Percentiles rank a stretch among this genome's conserved stretches.
Evolutionary conservation across 805 yeast species (phyloP).

Genomic region (Maudiozyma bulderi): DNA sequence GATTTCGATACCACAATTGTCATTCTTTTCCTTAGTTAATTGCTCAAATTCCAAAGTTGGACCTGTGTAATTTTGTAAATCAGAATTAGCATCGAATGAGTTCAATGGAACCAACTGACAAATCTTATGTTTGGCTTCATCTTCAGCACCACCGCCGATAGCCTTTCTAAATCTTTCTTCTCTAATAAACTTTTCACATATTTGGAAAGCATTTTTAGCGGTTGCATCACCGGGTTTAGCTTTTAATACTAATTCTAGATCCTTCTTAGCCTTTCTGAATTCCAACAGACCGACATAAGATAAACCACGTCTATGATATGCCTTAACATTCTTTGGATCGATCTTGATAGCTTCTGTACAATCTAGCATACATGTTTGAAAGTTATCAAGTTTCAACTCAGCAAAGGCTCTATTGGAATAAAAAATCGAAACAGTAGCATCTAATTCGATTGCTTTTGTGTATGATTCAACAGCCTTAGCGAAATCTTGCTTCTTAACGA

Average conservation of each 20-base stretch:
- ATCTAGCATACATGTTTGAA: constrained; percentile 77
- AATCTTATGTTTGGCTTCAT: constrained; percentile 13
- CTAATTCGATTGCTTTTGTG: constrained; percentile 62
- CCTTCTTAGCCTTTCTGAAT: constrained; percentile 63
- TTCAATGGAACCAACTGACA: constrained; percentile 21
- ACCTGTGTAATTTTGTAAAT: constrained; percentile 24
- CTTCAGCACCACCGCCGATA: constrained; percentile 60
- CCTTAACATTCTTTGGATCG: constrained; percentile 63
- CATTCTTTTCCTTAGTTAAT: constrained; percentile 19
- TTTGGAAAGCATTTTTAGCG: constrained; percentile 53
- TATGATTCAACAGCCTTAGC: constrained; percentile 60
- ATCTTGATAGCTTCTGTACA: constrained; percentile 60
- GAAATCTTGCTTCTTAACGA: constrained; percentile 55
- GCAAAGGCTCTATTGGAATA: constrained; percentile 88
- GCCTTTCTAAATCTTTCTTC: constrained; percentile 78
- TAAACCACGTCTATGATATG: constrained; percentile 80
- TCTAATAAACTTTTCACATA: constrained; percentile 56
- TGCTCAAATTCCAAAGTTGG: constrained; percentile 22
- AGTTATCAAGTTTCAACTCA: constrained; percentile 74
- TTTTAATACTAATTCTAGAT: constrained; percentile 53
- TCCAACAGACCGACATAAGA: constrained; percentile 68
- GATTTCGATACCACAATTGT: constrained; percentile 20
- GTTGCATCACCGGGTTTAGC: constrained; percentile 58
- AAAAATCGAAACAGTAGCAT: constrained; percentile 48
- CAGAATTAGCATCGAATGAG: constrained; percentile 27